Conservation (phyloP, 2,329 filamentous ascomycete species). For the Epichloe hybrida region DNA sequence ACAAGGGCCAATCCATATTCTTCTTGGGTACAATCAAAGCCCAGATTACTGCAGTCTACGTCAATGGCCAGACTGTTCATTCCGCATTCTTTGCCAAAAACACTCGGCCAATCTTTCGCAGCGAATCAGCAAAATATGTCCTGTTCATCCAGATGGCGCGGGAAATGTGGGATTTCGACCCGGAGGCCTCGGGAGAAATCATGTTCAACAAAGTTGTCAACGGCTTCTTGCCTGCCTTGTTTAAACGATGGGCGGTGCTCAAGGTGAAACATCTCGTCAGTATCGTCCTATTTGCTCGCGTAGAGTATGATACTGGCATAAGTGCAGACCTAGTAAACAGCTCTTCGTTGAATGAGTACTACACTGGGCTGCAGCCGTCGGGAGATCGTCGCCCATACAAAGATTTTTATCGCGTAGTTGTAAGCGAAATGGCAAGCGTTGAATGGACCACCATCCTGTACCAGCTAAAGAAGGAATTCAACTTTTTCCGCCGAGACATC, state of each 20-base stretch:
- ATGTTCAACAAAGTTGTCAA: constrained; percentile 97
- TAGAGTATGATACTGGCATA: constrained; percentile 68
- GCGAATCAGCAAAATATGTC: constrained; percentile 87
- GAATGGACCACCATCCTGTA: constrained; percentile 92
- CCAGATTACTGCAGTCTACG: constrained; percentile 65
- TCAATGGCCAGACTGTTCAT: constrained; percentile 64
- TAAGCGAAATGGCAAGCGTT: constrained; percentile 86
- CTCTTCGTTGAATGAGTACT: constrained; percentile 42
- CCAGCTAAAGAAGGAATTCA: constrained; percentile 83
- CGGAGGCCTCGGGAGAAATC: constrained; percentile 85
- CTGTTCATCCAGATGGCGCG: constrained; percentile 95
- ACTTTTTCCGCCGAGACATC: constrained; percentile 76
- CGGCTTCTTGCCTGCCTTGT: constrained; percentile 84
- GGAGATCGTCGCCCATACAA: constrained; percentile 54
- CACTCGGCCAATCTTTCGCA: constrained; percentile 89
- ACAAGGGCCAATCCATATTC: constrained; percentile 83
- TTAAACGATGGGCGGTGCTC: constrained; percentile 80
- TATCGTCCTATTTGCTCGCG: constrained; percentile 83
- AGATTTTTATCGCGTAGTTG: constrained; percentile 91
- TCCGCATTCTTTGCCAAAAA: constrained; percentile 78
- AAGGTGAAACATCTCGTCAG: constrained; percentile 87
- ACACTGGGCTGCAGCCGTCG: constrained; percentile 46
- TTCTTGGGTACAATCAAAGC: constrained; percentile 93
- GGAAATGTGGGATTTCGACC: constrained; percentile 99
- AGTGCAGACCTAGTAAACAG: constrained; percentile 41